Base-by-base conservation (phyloP, 108 stramenopile genomes). In the Craspedostauros australis region DNA sequence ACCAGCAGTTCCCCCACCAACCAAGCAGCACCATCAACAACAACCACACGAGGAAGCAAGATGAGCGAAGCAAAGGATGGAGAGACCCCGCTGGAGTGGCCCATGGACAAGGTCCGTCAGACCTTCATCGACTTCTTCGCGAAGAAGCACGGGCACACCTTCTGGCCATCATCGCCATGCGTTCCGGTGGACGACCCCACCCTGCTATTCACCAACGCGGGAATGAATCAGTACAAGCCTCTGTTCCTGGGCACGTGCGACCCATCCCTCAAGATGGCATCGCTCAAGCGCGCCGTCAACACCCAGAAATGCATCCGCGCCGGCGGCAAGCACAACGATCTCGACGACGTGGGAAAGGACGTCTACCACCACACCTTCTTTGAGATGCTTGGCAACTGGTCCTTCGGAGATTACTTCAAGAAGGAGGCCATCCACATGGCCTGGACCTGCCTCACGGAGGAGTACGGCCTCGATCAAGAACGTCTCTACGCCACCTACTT, bases 281-380 rank as follows among this genome's bases (percentile, higher is more conserved):
- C 61, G 38, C 76, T 98, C 21, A 96, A 73, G 41, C 82, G 93
- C 18, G 99, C 99, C 16, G 79, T 75, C 41, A 99, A 99, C 74
- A 72, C 86, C n/a, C 99, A 99, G 71, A 99, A 99, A 56, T 99
- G 99, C 70, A 99, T 99, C 54, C 92, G 99, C 46, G 99, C 99
- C 3, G 99, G 99, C 19, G 99, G 99, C 47, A 99, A 99, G 85
- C 99, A 99, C 85, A 99, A 99, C 66, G 99, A 99, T 79, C 75
- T 99, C 29, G 99, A 99, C 58, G 99, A 99, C 70, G 97, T 98
- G 8, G 99, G 99, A 27, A 95, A 96, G 80, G 99, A 99, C 73
- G 86, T 94, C n/a, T 98, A 98, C 72, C 99, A 99, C 73, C 99
- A 98, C 64, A 99, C 99, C 50, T 99, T 98, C 74, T 99, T 99